phyloP scores from a whole-genome alignment of 2,329 filamentous ascomycete species.

The Aspergillus sp. region DNA sequence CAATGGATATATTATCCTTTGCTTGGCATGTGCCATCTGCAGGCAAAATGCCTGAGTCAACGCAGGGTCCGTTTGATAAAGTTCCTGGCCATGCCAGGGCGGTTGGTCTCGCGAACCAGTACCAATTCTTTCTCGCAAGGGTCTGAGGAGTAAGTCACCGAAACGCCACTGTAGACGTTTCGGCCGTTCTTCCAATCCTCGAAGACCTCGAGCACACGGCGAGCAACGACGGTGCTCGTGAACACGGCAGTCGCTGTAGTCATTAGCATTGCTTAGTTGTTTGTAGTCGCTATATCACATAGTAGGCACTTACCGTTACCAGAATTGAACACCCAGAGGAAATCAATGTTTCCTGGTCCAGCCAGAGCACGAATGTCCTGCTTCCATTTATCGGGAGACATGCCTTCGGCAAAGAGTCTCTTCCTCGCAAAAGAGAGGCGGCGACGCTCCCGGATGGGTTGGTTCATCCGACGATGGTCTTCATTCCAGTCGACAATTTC shows the following conservation, averaged over 20 bases:
- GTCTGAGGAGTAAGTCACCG: slow-evolving; percentile 42
- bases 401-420: slow-evolving; percentile 38
- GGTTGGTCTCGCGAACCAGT: slow-evolving; percentile 26
- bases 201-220: slow-evolving; percentile 37
- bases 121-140: slow-evolving; percentile 44
- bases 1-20: neutral
- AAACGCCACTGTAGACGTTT: slow-evolving; percentile 35
- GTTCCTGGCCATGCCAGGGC: slow-evolving; percentile 19
- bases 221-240: slow-evolving; percentile 39
- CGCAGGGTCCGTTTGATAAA: slow-evolving; percentile 19
- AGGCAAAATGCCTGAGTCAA: slow-evolving; percentile 3
- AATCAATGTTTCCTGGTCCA: slow-evolving; percentile 40
- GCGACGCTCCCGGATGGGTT: slow-evolving; percentile 40
- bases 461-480: slow-evolving; percentile 38
- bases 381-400: slow-evolving; percentile 38
- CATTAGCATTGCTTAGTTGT: slow-evolving; percentile 16
- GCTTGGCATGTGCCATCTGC: neutral
- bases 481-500: slow-evolving; percentile 37
- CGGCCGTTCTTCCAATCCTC: slow-evolving; percentile 28
- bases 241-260: slow-evolving; percentile 41
- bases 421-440: slow-evolving; percentile 45
- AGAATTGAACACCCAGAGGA: slow-evolving; percentile 46
- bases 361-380: slow-evolving; percentile 37
- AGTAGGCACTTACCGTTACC: slow-evolving; percentile 41
- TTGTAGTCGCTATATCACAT: neutral